These are phyloP conservation scores for Chlamydomonas applanata DNA, from an alignment of 139 green algal genomes.

Conservation along the genomic window DNA sequence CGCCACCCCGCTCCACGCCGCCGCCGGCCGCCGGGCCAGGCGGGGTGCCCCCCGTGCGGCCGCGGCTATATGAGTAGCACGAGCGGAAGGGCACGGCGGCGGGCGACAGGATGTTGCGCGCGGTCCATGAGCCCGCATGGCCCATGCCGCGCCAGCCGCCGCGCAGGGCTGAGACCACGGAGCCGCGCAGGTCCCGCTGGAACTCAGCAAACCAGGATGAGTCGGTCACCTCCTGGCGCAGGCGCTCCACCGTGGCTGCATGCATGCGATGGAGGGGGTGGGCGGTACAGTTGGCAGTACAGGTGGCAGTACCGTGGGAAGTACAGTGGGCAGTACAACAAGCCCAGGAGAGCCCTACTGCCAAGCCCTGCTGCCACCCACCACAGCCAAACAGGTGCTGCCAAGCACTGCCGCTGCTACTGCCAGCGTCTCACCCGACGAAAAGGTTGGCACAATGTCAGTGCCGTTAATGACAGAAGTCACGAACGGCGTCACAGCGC, in stretches of 20 bases:
- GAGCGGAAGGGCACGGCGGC: slow-evolving; percentile 33
- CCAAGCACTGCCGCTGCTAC: neutral
- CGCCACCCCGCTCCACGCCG: no score
- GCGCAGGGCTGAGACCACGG: slow-evolving; percentile 23
- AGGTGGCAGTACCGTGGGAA: no score
- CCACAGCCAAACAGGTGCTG: no score
- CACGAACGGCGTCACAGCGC: slow-evolving; percentile 69
- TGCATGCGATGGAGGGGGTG: neutral
- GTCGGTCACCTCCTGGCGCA: slow-evolving; percentile 46
- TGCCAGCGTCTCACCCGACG: slow-evolving; percentile 5
- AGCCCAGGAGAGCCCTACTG: no score
- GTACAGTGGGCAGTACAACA: no score
- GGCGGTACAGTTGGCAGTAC: no score
- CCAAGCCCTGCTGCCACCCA: no score
- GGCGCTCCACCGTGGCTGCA: slow-evolving; percentile 40
- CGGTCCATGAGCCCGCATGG: slow-evolving; percentile 42
- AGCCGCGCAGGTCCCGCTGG: slow-evolving; percentile 34
- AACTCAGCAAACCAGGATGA: slow-evolving; percentile 60
- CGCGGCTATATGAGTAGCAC: slow-evolving; percentile 21
- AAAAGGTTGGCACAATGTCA: slow-evolving; percentile 74
- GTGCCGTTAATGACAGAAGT: slow-evolving; percentile 76
- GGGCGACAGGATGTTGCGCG: slow-evolving; percentile 43
- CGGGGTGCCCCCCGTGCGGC: no score
- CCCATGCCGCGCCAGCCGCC: slow-evolving; percentile 37
- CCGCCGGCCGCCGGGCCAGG: no score